phyloP scores from a whole-genome alignment of 2,329 filamentous ascomycete genomes.

The Ilyonectria robusta region DNA sequence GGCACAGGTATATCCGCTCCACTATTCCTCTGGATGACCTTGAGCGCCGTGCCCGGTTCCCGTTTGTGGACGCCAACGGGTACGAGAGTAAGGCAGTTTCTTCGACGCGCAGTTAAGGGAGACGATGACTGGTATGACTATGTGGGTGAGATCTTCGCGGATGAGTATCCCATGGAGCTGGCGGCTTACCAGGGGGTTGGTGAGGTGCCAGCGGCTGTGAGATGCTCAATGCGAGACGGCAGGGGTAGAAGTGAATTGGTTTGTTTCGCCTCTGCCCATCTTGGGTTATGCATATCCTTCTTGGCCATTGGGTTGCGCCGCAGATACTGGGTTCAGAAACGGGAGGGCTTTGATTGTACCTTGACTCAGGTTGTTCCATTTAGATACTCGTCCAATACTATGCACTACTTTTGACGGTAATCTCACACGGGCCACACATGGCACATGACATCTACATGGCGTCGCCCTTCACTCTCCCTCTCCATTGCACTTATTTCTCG shows the following conservation, averaged over 20 bases:
- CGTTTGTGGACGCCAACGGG: too few relatives aligned
- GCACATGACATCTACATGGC: conserved; percentile 16
- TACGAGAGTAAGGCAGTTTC: too few relatives aligned
- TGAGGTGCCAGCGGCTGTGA: conserved; percentile 48
- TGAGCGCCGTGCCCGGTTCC: too few relatives aligned
- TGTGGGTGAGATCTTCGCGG: conserved; percentile 47
- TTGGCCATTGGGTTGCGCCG: too few relatives aligned
- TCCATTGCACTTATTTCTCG: conserved; percentile 56
- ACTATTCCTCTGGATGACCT: too few relatives aligned
- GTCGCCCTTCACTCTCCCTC: conserved; percentile 4
- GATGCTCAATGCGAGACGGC: background rate
- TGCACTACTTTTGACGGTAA: conserved; percentile 32
- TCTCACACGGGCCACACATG: conserved; percentile 15
- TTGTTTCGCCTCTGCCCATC: too few relatives aligned
- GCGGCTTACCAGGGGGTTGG: conserved; percentile 50
- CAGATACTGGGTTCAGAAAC: too few relatives aligned
- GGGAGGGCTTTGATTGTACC: background rate
- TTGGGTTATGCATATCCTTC: too few relatives aligned
- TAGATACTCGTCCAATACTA: conserved; percentile 32
- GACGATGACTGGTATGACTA: conserved; percentile 51
- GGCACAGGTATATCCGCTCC: too few relatives aligned
- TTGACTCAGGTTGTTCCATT: conserved; percentile 30
- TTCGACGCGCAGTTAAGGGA: too few relatives aligned
- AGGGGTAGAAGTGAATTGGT: too few relatives aligned
- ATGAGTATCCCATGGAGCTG: conserved; percentile 44